Evolutionary conservation across 202 grass and related monocot species (phyloP).

Genomic region (Bolboschoenoplectus hybrid): DNA sequence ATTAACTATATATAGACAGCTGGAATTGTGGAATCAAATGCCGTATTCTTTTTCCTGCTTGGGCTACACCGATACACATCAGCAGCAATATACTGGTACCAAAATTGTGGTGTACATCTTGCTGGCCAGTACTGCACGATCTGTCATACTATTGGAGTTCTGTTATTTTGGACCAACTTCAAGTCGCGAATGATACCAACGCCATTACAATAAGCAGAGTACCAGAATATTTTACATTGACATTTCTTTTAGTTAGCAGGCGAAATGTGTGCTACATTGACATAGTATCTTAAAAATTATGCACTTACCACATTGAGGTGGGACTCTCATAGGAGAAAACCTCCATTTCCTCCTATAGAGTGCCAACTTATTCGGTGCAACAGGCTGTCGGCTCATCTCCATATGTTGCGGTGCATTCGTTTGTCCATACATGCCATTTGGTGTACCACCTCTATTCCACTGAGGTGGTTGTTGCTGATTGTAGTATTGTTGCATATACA

Average conservation of each 20-base stretch:
- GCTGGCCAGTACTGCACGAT: background rate
- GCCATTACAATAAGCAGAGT: slow-evolving; percentile 7
- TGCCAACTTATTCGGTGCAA: slow-evolving; percentile 43
- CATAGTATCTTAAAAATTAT: slow-evolving; percentile 13
- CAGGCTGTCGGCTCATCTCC: background rate
- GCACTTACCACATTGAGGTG: slow-evolving; percentile 59
- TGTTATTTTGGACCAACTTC: slow-evolving; percentile 1
- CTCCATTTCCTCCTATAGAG: slow-evolving; percentile 63
- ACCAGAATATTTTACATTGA: background rate
- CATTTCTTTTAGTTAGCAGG: background rate
- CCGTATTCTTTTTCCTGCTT: background rate
- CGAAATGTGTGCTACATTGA: background rate
- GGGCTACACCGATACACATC: background rate
- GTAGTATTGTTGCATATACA: slow-evolving; percentile 34
- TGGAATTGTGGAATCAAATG: background rate
- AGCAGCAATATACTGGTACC: slow-evolving; percentile 13
- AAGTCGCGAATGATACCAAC: background rate
- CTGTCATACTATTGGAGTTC: background rate
- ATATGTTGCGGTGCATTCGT: slow-evolving; percentile 1
- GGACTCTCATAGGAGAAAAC: slow-evolving; percentile 41
- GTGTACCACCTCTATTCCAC: background rate
- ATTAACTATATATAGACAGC: background rate
- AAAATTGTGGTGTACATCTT: background rate
- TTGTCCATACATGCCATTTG: background rate
- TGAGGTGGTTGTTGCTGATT: slow-evolving; percentile 42